These are phyloP conservation scores for Cubamyces lactineus DNA, from an alignment of 768 basidiomycete genomes.

Conservation along the genomic window DNA sequence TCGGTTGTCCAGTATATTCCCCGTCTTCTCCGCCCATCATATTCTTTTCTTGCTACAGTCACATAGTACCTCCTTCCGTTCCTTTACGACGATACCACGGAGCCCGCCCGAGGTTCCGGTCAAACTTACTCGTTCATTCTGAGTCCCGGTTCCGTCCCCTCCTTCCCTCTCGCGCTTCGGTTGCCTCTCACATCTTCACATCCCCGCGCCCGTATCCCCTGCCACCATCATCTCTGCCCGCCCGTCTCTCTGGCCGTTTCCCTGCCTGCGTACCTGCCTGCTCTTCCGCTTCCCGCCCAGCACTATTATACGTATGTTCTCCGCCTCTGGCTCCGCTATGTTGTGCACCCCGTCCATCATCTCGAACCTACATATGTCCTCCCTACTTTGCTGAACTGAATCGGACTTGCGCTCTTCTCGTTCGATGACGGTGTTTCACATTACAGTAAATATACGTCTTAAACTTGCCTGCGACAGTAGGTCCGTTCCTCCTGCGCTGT, in stretches of 20 bases:
- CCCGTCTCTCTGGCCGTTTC: not conserved
- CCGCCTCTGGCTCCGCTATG: constrained; percentile 13
- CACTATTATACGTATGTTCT: constrained; percentile 9
- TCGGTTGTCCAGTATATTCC: not conserved
- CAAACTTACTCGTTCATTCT: constrained; percentile 21
- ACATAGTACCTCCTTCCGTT: constrained; percentile 22
- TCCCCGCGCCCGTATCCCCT: not conserved
- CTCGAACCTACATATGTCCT: constrained; percentile 17
- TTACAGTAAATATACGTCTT: not conserved
- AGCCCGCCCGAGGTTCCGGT: constrained; percentile 16
- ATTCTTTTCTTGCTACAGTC: constrained; percentile 10
- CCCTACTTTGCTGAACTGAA: constrained; percentile 12
- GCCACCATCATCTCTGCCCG: not conserved
- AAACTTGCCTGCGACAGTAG: not conserved
- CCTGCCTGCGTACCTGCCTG: not conserved
- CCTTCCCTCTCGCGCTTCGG: constrained; percentile 1
- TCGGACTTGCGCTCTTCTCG: constrained; percentile 4
- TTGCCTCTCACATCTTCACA: too few relatives aligned
- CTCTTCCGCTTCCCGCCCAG: not conserved
- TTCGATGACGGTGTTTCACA: not conserved
- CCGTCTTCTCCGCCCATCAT: not conserved
- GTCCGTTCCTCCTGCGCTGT: too few relatives aligned
- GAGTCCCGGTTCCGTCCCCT: constrained; percentile 4
- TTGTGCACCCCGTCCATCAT: constrained; percentile 12
- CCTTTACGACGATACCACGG: constrained; percentile 24